These are phyloP conservation scores for Pouteria campechiana DNA, from an alignment of 179 eudicot genomes.

Conservation along the genomic window DNA sequence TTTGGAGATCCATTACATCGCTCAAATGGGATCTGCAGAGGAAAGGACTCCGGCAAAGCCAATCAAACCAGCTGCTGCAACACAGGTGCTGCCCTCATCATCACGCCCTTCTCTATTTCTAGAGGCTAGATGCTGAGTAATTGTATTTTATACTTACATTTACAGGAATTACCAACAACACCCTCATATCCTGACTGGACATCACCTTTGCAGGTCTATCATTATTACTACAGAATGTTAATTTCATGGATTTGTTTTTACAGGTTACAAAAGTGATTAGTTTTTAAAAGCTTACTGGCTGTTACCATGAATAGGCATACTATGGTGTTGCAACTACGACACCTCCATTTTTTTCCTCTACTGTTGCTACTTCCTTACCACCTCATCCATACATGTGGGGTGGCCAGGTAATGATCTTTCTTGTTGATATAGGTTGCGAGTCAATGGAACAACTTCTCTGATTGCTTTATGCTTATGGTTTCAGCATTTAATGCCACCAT, in stretches of 20 bases:
- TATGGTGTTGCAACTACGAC: conserved; percentile 68
- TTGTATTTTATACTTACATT: conserved; percentile 9
- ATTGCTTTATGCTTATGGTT: conserved; percentile 3
- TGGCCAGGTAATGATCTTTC: conserved; percentile 46
- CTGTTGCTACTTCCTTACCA: conserved; percentile 70
- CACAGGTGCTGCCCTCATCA: conserved; percentile 26
- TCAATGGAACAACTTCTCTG: neutral
- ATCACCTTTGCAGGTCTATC: conserved; percentile 74
- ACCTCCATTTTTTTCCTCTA: conserved; percentile 69
- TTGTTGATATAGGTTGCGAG: neutral
- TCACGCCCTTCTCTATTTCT: conserved; percentile 1
- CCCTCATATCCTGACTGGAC: conserved; percentile 83
- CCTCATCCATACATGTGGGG: conserved; percentile 96
- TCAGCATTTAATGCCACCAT: conserved; percentile 80
- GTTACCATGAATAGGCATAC: conserved; percentile 54
- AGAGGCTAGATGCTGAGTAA: neutral
- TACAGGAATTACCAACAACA: conserved; percentile 56
- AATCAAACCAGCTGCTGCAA: conserved; percentile 33
- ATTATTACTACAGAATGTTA: neutral
- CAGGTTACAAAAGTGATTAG: neutral
- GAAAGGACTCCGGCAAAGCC: conserved; percentile 61
- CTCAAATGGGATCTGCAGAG: conserved; percentile 70
- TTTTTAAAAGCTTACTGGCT: neutral
- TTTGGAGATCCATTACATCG: conserved; percentile 2
- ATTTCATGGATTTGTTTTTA: neutral